Percentiles rank a stretch among this genome's conserved stretches.
Conservation (phyloP, 75 land plant genomes). For the Chamaecyparis obtusa region DNA sequence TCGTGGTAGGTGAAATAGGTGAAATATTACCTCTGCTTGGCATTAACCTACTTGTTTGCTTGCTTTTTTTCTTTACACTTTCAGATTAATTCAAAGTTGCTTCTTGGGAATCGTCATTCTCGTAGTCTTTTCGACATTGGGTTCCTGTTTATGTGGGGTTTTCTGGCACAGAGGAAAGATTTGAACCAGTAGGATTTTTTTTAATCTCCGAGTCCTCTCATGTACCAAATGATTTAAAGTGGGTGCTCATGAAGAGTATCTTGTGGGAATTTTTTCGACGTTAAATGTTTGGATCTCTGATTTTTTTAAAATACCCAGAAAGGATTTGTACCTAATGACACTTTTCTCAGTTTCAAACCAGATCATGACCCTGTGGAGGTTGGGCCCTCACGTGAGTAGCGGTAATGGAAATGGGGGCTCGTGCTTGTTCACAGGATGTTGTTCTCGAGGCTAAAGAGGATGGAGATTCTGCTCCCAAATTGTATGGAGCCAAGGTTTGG, state of each 20-base stretch:
- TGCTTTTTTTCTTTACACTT: background rate
- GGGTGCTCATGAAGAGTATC: background rate
- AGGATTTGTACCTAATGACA: background rate
- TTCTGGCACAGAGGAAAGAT: background rate
- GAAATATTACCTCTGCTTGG: no score
- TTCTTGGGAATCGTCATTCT: background rate
- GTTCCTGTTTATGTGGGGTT: background rate
- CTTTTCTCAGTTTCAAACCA: background rate
- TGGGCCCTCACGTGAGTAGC: background rate
- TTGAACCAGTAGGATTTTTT: background rate
- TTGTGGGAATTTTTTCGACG: background rate
- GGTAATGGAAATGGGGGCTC: background rate
- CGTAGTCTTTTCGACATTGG: background rate
- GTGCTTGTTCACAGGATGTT: background rate
- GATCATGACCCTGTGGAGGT: background rate
- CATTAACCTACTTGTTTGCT: background rate
- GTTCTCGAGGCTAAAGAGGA: no score
- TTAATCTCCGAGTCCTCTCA: background rate
- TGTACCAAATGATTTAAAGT: background rate
- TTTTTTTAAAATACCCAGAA: background rate
- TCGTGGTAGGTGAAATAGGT: no score
- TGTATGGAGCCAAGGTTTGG: no score
- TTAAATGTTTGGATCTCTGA: background rate
- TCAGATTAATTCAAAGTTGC: conserved; percentile 3
- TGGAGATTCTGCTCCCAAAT: no score